phyloP scores from a whole-genome alignment of 352 stramenopile species.

The Phytopythium oedochilum region DNA sequence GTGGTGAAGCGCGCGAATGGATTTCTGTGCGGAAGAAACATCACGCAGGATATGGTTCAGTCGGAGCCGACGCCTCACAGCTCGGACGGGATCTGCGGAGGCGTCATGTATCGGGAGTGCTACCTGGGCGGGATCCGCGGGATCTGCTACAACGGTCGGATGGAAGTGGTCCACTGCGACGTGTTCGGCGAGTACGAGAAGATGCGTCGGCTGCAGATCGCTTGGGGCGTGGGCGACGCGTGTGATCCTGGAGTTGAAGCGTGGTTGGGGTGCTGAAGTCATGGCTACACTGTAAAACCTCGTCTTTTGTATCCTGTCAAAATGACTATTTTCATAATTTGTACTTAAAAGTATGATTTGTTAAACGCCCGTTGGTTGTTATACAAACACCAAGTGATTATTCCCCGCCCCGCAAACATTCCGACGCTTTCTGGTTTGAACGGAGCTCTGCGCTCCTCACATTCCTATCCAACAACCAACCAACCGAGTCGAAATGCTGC shows the following conservation, averaged over 20 bases:
- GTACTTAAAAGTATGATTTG: no score
- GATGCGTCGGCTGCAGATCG: slow-evolving; percentile 31
- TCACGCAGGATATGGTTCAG: slow-evolving; percentile 19
- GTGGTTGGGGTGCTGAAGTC: slow-evolving; percentile 21
- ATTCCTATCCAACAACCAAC: not conserved
- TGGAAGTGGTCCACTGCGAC: slow-evolving; percentile 43
- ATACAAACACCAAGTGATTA: slow-evolving; percentile 5
- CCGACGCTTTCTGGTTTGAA: not conserved
- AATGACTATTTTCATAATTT: no score
- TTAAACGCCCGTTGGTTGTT: no score
- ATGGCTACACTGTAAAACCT: no score
- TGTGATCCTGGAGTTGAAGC: slow-evolving; percentile 27
- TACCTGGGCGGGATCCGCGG: slow-evolving; percentile 14
- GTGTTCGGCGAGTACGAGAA: slow-evolving; percentile 24
- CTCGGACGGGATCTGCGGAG: no score
- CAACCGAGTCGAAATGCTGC: slow-evolving; percentile 17
- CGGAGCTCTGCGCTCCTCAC: not conserved
- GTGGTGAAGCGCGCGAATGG: slow-evolving; percentile 9
- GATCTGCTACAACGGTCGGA: slow-evolving; percentile 39
- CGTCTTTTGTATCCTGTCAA: no score
- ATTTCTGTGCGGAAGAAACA: slow-evolving; percentile 22
- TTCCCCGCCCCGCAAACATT: slow-evolving; percentile 1
- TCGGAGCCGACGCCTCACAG: slow-evolving; percentile 17
- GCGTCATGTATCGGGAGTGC: no score
- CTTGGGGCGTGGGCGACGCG: slow-evolving; percentile 8